Evolutionary conservation across 2,329 filamentous ascomycete species (phyloP), one percentile per base, ranked within the genome.

Genomic region (Fusarium algeriense): DNA sequence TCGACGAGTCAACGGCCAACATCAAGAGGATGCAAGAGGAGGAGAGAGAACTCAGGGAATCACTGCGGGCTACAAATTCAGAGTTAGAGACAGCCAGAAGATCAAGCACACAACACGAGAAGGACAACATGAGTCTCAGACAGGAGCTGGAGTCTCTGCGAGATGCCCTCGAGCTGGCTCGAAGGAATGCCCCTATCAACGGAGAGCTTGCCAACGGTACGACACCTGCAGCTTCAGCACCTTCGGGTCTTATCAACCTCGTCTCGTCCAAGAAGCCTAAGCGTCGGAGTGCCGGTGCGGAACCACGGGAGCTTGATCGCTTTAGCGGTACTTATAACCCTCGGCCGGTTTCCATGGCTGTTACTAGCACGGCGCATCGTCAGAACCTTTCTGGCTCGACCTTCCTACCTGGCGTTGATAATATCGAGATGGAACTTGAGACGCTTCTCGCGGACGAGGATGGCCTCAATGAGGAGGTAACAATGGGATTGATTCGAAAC

Each of bases 181-280:
- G 93, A 83, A 90, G 93, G 76, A 89, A 89, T 46, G 90, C 88
- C 34, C 93, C 95, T 13, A 84, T 92, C 75, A 94, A 94, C 76
- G 93, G 93, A 61, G 84, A 86, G 19, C 67, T 80, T 26, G 72
- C 78, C 35, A 85, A 84, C 55, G 83, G 83, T 23, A 75, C 76
- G 26, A 77, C 78, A 45, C 70, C 75, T 13, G 80, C 84, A 20
- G 85, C 89, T 53, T 83, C 89, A 43, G 85, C 88, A 58, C 84
- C 88, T 34, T 92, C 87, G 78, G 95, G 94, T 44, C 89, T 99
- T 69, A 98, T 99, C 87, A 99, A 98, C 81, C 87, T 99, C 37
- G 96, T 99, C 30, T 93, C 95, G 4, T 95, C 94, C 53, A 98
- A 98, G 90, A 98, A 97, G 84, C 94, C 95, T 44, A 98, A 98